A percentile compares a stretch with the other conserved stretches of the same genome.
Conservation (phyloP, 2,329 filamentous ascomycete species). For the Apiospora pterosperma region DNA sequence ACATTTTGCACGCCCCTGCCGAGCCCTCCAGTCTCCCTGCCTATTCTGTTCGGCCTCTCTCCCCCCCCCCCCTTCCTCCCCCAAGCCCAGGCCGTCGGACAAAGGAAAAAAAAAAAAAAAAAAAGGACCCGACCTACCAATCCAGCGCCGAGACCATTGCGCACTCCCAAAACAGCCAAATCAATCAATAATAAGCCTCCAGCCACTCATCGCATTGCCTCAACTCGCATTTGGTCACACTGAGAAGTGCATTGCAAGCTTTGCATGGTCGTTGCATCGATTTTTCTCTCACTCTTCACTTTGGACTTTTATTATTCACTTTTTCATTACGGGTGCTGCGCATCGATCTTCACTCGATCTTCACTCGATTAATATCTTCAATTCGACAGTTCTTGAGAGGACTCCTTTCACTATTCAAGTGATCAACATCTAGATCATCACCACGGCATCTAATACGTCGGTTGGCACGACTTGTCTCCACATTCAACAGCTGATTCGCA, state of each 20-base stretch:
- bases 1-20: slow-evolving; percentile 6
- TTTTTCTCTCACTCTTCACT: background rate
- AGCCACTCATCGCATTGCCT: background rate
- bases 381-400: background rate
- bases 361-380: background rate
- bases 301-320: background rate
- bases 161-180: background rate
- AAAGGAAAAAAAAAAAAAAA: background rate
- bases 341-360: background rate
- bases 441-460: background rate
- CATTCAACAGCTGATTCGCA: background rate
- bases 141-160: background rate
- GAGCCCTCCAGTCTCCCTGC: slow-evolving; percentile 5
- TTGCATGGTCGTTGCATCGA: background rate
- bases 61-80: background rate
- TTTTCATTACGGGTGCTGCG: background rate
- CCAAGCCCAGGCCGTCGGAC: background rate
- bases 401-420: background rate
- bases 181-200: background rate
- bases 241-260: background rate
- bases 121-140: background rate
- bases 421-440: background rate
- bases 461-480: background rate
- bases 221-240: background rate
- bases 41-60: background rate